A percentile compares a stretch with the other conserved stretches of the same genome.
These are phyloP conservation scores for Cochlearia excelsa DNA, from an alignment of 345 rosid species.

Conservation along the genomic window DNA sequence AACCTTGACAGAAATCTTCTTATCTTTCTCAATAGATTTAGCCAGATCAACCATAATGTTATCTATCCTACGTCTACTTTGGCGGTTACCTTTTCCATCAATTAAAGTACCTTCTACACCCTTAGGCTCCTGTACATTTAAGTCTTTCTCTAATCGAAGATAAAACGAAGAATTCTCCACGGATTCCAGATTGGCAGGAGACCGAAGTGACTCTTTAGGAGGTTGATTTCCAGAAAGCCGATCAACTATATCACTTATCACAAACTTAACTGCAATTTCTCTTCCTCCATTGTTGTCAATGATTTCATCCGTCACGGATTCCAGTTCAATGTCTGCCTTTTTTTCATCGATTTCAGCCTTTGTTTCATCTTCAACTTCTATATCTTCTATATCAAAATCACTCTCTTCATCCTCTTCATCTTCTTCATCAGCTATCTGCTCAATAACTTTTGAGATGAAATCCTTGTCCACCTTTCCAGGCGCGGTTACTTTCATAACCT, in stretches of 20 bases:
- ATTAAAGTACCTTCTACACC: constrained; percentile 44
- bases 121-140: constrained; percentile 41
- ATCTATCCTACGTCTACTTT: constrained; percentile 59
- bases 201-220: constrained; percentile 55
- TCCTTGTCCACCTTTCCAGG: constrained; percentile 78
- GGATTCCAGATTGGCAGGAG: constrained; percentile 72
- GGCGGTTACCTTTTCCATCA: constrained; percentile 57
- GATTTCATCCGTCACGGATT: constrained; percentile 41
- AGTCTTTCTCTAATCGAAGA: constrained; percentile 66
- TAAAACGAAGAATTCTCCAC: constrained; percentile 57
- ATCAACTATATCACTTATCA: constrained; percentile 67
- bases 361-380: constrained; percentile 56
- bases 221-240: constrained; percentile 52
- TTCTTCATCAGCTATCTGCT: constrained; percentile 74
- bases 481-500: constrained; percentile 77
- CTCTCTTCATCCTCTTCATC: constrained; percentile 71
- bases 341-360: constrained; percentile 56
- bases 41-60: constrained; percentile 74
- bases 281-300: constrained; percentile 53
- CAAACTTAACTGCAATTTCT: constrained; percentile 75
- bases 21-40: constrained; percentile 74
- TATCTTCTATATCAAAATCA: constrained; percentile 50
- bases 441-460: constrained; percentile 81
- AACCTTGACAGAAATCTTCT: constrained; percentile 91
- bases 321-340: constrained; percentile 50